A percentile compares a stretch with the other conserved stretches of the same genome.
Evolutionary conservation across 192 early-diverging fungal species (phyloP).

Genomic region (Diversispora eburnea): DNA sequence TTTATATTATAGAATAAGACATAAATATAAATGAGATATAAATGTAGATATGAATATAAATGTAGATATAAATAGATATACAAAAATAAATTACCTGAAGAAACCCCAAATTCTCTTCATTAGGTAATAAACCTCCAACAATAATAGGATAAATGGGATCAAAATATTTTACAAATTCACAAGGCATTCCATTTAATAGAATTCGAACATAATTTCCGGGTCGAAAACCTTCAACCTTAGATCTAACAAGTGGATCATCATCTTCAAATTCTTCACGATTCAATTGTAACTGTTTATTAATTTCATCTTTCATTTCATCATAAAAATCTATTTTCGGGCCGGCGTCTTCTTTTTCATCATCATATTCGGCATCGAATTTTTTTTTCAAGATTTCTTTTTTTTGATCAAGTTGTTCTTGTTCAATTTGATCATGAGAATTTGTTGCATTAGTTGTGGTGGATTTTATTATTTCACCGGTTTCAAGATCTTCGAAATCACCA

Average conservation of each 20-base stretch:
- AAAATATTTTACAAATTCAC: conserved; percentile 92
- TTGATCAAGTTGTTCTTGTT: conserved; percentile 65
- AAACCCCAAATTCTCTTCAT: conserved; percentile 93
- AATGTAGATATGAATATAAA: neutral
- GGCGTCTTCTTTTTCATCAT: conserved; percentile 60
- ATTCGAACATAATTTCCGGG: conserved; percentile 93
- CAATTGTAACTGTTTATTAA: conserved; percentile 76
- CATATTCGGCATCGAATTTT: conserved; percentile 93
- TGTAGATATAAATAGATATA: neutral
- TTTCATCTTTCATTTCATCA: conserved; percentile 84
- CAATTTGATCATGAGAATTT: conserved; percentile 55
- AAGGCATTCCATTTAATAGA: conserved; percentile 85
- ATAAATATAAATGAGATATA: no score
- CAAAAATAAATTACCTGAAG: conserved; percentile 58
- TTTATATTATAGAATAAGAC: no score
- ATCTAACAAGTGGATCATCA: conserved; percentile 66
- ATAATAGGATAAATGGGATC: conserved; percentile 88
- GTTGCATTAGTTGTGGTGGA: conserved; percentile 28
- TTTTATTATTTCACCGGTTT: conserved; percentile 56
- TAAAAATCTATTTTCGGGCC: conserved; percentile 71
- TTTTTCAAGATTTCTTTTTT: conserved; percentile 88
- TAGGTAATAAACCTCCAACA: conserved; percentile 81
- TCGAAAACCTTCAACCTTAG: conserved; percentile 87
- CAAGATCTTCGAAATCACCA: conserved; percentile 80
- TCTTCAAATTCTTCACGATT: conserved; percentile 88